phyloP scores from a whole-genome alignment of 169 alveolate genomes.

The Nephromyces sp. region DNA sequence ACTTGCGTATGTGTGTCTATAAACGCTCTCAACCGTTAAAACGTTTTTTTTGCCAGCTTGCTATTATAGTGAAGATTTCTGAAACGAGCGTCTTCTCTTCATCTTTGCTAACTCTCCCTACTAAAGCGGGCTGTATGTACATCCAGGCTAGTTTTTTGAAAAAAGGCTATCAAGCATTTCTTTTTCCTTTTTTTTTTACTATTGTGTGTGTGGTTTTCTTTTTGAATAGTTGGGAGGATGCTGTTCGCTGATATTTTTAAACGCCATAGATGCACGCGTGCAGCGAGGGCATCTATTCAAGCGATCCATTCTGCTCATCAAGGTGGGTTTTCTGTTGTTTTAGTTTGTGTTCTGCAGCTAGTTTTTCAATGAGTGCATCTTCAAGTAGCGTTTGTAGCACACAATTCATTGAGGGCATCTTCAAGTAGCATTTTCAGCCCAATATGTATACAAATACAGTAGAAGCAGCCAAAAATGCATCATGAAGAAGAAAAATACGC shows the following conservation, averaged over 20 bases:
- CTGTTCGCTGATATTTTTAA: slow-evolving; percentile 32
- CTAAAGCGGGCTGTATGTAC: background rate
- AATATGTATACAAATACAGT: too few relatives aligned
- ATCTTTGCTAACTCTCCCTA: background rate
- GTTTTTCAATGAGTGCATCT: too few relatives aligned
- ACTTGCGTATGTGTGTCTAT: too few relatives aligned
- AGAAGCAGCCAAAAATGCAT: too few relatives aligned
- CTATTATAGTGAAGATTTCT: too few relatives aligned
- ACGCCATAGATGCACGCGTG: slow-evolving; percentile 29
- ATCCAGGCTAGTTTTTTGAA: background rate
- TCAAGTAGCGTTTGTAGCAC: too few relatives aligned
- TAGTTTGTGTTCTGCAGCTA: background rate
- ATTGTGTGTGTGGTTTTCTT: slow-evolving; percentile 2
- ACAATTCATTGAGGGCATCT: too few relatives aligned
- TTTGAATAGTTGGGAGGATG: slow-evolving; percentile 40
- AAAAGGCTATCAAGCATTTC: background rate
- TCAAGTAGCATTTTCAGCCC: too few relatives aligned
- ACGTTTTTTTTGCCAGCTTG: too few relatives aligned
- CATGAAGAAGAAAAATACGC: too few relatives aligned
- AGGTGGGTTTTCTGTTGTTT: slow-evolving; percentile 11
- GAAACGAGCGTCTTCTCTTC: too few relatives aligned
- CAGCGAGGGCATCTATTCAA: slow-evolving; percentile 33
- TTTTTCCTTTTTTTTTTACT: background rate
- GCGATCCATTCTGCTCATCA: slow-evolving; percentile 31
- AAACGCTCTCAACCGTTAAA: too few relatives aligned